A percentile compares a stretch with the other conserved stretches of the same genome.
phyloP scores from a whole-genome alignment of 495 filamentous ascomycete species.

The Talaromyces liani region DNA sequence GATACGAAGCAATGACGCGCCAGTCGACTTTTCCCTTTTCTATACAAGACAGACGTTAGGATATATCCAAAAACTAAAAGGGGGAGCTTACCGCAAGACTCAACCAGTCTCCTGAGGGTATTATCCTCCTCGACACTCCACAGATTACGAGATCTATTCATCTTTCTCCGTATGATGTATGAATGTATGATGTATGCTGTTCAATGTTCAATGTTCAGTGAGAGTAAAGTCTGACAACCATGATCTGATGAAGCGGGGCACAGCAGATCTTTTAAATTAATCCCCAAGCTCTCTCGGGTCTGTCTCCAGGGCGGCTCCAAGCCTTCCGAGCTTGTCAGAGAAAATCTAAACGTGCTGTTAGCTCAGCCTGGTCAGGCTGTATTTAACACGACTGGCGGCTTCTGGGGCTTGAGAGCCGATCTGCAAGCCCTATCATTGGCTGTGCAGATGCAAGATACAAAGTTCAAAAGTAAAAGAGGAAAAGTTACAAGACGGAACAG shows the following conservation, averaged over 20 bases:
- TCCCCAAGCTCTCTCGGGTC: not conserved
- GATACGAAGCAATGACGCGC: constrained; percentile 12
- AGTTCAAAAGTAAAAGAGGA: not conserved
- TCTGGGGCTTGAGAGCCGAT: constrained; percentile 7
- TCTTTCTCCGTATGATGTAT: not conserved
- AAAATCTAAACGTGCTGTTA: not conserved
- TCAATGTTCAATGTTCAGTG: not conserved
- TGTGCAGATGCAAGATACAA: not conserved
- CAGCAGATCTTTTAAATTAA: not conserved
- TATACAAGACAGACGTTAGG: not conserved
- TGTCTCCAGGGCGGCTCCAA: not conserved
- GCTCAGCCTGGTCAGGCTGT: not conserved
- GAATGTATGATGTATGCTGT: not conserved
- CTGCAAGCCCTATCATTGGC: not conserved
- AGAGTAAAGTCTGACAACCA: not conserved
- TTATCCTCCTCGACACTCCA: constrained; percentile 8
- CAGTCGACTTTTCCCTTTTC: constrained; percentile 13
- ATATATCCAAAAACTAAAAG: not conserved
- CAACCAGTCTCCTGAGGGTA: constrained; percentile 5
- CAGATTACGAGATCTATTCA: constrained; percentile 7
- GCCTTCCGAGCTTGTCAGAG: not conserved
- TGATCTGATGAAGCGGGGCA: not conserved
- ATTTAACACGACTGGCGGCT: not conserved
- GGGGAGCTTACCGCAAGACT: constrained; percentile 4
- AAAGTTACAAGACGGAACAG: not conserved